These are phyloP conservation scores for Vickermania ingenoplastis DNA, from an alignment of 208 protist species.

Conservation along the genomic window DNA sequence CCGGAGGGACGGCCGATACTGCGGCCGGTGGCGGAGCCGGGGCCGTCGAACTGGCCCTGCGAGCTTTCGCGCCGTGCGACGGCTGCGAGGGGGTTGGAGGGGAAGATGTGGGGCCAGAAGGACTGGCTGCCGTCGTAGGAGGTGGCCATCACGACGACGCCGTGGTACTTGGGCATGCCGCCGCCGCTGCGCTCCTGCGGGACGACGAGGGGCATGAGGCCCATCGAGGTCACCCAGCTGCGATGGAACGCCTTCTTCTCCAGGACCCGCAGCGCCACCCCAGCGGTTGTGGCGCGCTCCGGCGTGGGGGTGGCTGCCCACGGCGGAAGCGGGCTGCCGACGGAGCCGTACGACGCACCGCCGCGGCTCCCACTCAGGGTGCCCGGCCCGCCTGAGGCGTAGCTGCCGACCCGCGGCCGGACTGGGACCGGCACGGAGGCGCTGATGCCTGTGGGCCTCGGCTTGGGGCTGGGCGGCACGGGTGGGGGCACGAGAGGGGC, in stretches of 20 bases:
- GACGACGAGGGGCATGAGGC: constrained; percentile 32
- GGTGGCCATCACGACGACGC: constrained; percentile 38
- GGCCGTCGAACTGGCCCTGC: not conserved
- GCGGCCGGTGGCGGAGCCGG: not conserved
- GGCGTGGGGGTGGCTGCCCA: constrained; percentile 5
- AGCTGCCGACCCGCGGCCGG: not conserved
- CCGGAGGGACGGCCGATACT: not conserved
- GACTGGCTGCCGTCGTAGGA: constrained; percentile 68
- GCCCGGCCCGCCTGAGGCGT: not conserved
- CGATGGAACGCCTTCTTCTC: constrained; percentile 55
- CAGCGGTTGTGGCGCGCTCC: constrained; percentile 3
- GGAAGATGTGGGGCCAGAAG: constrained; percentile 65
- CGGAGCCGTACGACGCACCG: not conserved
- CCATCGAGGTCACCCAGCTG: constrained; percentile 59
- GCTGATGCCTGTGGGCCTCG: not conserved
- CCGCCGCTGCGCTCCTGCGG: constrained; percentile 10
- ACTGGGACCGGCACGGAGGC: too few species aligned
- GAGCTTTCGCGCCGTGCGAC: not conserved
- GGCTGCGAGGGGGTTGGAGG: constrained; percentile 1
- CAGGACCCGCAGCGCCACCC: constrained; percentile 26
- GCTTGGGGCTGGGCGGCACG: not conserved
- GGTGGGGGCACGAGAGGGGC: not conserved
- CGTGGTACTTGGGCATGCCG: constrained; percentile 38
- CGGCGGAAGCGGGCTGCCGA: not conserved
- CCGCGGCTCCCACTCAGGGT: not conserved